Evolutionary conservation across 2,329 filamentous ascomycete species (phyloP), one percentile per base, ranked within the genome.

Genomic region (Parasarocladium wereldwijsianum): DNA sequence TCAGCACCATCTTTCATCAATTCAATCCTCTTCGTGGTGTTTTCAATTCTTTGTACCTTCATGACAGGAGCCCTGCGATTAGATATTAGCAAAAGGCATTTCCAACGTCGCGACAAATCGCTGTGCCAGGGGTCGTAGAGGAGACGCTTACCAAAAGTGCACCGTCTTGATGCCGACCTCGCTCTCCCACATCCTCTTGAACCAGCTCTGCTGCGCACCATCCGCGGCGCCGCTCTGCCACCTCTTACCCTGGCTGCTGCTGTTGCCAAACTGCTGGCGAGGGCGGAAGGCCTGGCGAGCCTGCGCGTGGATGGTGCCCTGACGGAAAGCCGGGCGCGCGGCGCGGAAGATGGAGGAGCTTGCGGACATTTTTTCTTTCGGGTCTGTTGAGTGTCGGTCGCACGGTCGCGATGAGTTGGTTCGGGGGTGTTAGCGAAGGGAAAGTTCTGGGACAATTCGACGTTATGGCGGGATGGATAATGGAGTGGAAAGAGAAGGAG

Each of bases 101-200:
- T n/a, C n/a, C n/a, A n/a, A n/a, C n/a, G n/a, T n/a, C n/a, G n/a
- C n/a, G n/a, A n/a, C n/a, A n/a, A n/a, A n/a, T n/a, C n/a, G n/a
- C n/a, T n/a, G n/a, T n/a, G n/a, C n/a, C 6, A 17, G 6, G 6
- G 6, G 6, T 11, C 8, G 8, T 6, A 23, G 11, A 18, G 18
- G 14, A 15, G 18, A 10, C n/a, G 49, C 66, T 40, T 63, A 87
- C 87, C 90, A 98, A 63, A 98, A 98, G 59, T 98, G 90, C 46
- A 98, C 90, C 38, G 90, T 98, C 76, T 85, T 85, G 44, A 86
- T 44, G 30, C 82, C 82, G 40, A 86, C 57, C 38, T 81, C 79
- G 54, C 78, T 84, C 55, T 83, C 73, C 78, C 77, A 85, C 66
- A 92, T 71, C 57, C 75, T 75, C 64, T 77, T 74, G 54, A 90